Evolutionary conservation across 257 asterid genomes (phyloP).

Genomic region (Sherardia arvensis): DNA sequence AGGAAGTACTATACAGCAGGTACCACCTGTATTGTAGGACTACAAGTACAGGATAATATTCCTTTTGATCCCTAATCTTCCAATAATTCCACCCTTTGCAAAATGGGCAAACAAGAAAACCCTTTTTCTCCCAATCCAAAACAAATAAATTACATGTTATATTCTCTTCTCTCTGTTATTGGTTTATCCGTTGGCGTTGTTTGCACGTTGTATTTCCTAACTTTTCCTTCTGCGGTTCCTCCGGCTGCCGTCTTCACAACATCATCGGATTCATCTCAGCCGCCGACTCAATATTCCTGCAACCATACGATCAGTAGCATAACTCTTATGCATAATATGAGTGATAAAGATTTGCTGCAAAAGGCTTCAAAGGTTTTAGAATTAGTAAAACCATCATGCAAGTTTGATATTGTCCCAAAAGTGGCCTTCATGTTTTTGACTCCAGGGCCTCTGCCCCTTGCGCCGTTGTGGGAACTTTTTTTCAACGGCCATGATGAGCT

Average conservation of each 20-base stretch:
- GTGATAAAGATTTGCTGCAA: slow-evolving; percentile 44
- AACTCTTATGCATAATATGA: slow-evolving; percentile 38
- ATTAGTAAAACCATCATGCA: neutral
- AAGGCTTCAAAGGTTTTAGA: slow-evolving; percentile 21
- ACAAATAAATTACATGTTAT: slow-evolving; percentile 4
- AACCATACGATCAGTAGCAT: neutral
- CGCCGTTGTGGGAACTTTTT: slow-evolving; percentile 53
- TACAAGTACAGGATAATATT: too few relatives aligned
- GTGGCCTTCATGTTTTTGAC: slow-evolving; percentile 73
- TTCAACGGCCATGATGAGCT: slow-evolving; percentile 40
- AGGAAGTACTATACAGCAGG: too few relatives aligned
- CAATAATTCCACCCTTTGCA: slow-evolving; percentile 13
- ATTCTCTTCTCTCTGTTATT: slow-evolving; percentile 25
- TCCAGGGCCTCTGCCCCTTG: slow-evolving; percentile 53
- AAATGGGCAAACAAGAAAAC: too few relatives aligned
- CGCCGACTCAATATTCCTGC: neutral
- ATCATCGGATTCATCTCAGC: neutral
- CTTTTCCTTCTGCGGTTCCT: slow-evolving; percentile 23
- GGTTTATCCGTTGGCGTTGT: slow-evolving; percentile 46
- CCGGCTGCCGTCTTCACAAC: slow-evolving; percentile 1
- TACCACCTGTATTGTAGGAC: too few relatives aligned
- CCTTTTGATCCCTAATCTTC: too few relatives aligned
- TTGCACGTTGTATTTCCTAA: slow-evolving; percentile 22
- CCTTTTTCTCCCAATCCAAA: slow-evolving; percentile 12
- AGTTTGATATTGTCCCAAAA: slow-evolving; percentile 14